Evolutionary conservation across 2,329 filamentous ascomycete genomes (phyloP).

Genomic region (Aspergillus sp.): DNA sequence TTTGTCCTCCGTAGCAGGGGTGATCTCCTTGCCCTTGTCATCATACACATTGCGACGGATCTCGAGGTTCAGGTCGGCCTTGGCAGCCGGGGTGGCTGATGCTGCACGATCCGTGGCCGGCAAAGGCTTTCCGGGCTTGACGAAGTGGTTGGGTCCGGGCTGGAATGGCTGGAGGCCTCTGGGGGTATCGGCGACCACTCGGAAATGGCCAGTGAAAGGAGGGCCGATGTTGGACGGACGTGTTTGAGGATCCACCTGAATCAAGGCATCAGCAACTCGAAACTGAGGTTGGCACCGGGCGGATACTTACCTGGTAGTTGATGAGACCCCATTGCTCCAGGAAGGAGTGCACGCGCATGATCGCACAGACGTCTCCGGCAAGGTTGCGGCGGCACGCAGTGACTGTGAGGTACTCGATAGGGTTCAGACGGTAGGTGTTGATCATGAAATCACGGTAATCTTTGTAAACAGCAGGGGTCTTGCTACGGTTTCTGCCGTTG

Average conservation of each 20-base stretch:
- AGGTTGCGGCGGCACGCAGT: constrained; percentile 93
- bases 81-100: constrained; percentile 64
- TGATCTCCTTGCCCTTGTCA: constrained; percentile 81
- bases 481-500: constrained; percentile 97
- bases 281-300: neutral
- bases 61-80: constrained; percentile 85
- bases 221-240: constrained; percentile 93
- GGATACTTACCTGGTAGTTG: constrained; percentile 81
- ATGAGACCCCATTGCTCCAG: constrained; percentile 98
- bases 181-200: constrained; percentile 92
- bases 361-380: constrained; percentile 95
- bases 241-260: constrained; percentile 90
- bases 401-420: constrained; percentile 92
- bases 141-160: constrained; percentile 74
- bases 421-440: constrained; percentile 96
- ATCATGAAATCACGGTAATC: constrained; percentile 99
- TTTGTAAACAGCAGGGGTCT: constrained; percentile 95
- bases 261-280: constrained; percentile 13
- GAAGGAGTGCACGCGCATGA: constrained; percentile 98
- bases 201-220: constrained; percentile 96
- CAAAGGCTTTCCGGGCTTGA: constrained; percentile 62
- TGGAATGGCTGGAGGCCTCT: constrained; percentile 94
- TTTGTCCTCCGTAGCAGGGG: constrained; percentile 66
- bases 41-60: constrained; percentile 96
- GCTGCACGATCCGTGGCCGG: constrained; percentile 71